A percentile compares a stretch with the other conserved stretches of the same genome.
These are phyloP conservation scores for Ogataea hybrid DNA, from an alignment of 1,139 yeast genomes.

Conservation along the genomic window DNA sequence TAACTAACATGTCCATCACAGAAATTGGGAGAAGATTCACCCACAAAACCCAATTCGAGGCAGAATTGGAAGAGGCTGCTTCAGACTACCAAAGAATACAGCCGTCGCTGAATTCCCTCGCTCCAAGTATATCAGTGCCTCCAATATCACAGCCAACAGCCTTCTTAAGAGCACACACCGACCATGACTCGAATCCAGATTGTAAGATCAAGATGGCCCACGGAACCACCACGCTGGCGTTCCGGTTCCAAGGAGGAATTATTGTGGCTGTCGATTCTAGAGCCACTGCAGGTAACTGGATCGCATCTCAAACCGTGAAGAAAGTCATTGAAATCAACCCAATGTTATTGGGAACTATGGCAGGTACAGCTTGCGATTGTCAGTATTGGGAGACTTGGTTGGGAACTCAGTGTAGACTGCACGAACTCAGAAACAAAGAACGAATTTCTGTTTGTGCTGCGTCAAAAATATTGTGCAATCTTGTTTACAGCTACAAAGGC, in stretches of 20 bases:
- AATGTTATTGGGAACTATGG: conserved; percentile 94
- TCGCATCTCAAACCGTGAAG: conserved; percentile 97
- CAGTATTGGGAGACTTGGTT: conserved; percentile 99
- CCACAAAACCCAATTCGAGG: conserved; percentile 30
- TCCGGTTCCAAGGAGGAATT: conserved; percentile 94
- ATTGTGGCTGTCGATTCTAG: conserved; percentile 96
- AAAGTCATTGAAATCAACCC: conserved; percentile 97
- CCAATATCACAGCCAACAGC: conserved; percentile 93
- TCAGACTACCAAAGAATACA: conserved; percentile 15
- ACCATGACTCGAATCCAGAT: conserved; percentile 88
- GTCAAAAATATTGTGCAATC: conserved; percentile 84
- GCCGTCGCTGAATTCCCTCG: conserved; percentile 36
- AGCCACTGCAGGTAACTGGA: conserved; percentile 99
- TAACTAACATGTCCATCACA: conserved; percentile 34
- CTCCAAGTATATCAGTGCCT: conserved; percentile 73
- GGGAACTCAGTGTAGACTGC: conserved; percentile 94
- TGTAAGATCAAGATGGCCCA: conserved; percentile 96
- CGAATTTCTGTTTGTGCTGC: conserved; percentile 97
- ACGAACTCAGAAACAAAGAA: conserved; percentile 91
- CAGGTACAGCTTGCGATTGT: conserved; percentile 99
- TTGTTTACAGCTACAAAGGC: conserved; percentile 93
- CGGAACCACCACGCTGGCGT: conserved; percentile 97
- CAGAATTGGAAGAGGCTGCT: conserved; percentile 35
- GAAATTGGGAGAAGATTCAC: conserved; percentile 40
- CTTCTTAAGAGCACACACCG: conserved; percentile 95